Conservation (phyloP, 1,284 basidiomycete species). For the Cronartium quercuum region DNA sequence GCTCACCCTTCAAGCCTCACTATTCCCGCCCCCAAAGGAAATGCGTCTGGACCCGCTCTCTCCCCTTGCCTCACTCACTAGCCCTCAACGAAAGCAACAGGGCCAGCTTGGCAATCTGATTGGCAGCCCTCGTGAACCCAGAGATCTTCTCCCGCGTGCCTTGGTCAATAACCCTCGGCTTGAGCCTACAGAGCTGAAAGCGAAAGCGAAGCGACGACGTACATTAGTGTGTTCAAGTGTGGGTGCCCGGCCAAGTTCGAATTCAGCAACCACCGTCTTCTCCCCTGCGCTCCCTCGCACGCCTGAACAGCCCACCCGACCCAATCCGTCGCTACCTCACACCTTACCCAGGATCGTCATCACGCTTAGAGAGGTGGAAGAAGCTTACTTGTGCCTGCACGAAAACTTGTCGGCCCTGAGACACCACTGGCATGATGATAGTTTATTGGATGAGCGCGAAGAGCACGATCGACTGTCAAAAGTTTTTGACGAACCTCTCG, state of each 20-base stretch:
- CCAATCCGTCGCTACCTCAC: background rate
- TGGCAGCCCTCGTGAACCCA: slow-evolving; percentile 28
- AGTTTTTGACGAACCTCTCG: slow-evolving; percentile 10
- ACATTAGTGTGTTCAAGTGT: background rate
- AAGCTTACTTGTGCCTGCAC: slow-evolving; percentile 30
- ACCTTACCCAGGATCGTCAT: slow-evolving; percentile 5
- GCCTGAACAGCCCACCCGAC: slow-evolving; percentile 8
- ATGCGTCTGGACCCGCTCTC: slow-evolving; percentile 36
- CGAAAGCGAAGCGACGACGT: slow-evolving; percentile 3
- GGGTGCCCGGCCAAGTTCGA: background rate
- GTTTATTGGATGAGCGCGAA: background rate
- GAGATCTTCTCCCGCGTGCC: slow-evolving; percentile 26
- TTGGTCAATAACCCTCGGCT: background rate
- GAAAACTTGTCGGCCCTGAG: slow-evolving; percentile 2
- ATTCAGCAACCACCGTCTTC: background rate
- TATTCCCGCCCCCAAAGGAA: slow-evolving; percentile 25
- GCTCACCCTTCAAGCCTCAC: slow-evolving; percentile 23
- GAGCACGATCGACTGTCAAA: background rate
- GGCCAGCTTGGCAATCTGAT: slow-evolving; percentile 23
- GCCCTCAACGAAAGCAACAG: slow-evolving; percentile 21
- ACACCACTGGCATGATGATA: slow-evolving; percentile 11
- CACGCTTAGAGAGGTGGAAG: slow-evolving; percentile 37
- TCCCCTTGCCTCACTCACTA: slow-evolving; percentile 23
- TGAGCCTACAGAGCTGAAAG: background rate
- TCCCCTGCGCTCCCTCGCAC: slow-evolving; percentile 7